phyloP scores from a whole-genome alignment of 352 stramenopile species.

The Nothophytophthora sp. region DNA sequence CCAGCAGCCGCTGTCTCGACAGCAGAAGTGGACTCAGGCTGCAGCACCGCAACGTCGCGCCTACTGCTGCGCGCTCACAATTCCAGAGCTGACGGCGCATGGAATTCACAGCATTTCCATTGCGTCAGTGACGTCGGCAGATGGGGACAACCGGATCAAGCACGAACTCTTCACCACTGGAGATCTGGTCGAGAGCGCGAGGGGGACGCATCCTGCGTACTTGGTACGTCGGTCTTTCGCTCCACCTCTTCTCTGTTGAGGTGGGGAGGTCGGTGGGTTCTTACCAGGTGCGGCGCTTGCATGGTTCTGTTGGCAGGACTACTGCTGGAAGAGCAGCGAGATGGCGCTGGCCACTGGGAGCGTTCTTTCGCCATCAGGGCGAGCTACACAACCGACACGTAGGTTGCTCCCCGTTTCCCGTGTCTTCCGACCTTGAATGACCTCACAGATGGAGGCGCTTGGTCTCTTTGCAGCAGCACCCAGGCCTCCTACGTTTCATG shows the following conservation, averaged over 20 bases:
- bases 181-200: slow-evolving; percentile 1
- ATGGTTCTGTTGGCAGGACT: slow-evolving; percentile 28
- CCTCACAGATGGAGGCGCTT: too few relatives aligned
- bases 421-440: too few relatives aligned
- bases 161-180: slow-evolving; percentile 33
- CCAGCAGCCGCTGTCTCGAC: background rate
- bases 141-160: background rate
- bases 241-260: too few relatives aligned
- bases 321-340: slow-evolving; percentile 39
- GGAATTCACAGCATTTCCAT: slow-evolving; percentile 26
- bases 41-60: slow-evolving; percentile 1
- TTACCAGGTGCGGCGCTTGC: background rate
- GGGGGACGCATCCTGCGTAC: slow-evolving; percentile 17
- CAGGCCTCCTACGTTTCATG: slow-evolving; percentile 33
- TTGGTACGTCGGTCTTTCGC: slow-evolving; percentile 15
- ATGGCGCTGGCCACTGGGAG: background rate
- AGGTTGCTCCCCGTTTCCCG: too few relatives aligned
- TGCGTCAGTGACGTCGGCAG: slow-evolving; percentile 10
- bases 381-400: slow-evolving; percentile 6
- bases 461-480: background rate
- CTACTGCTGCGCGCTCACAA: slow-evolving; percentile 11
- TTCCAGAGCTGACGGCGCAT: slow-evolving; percentile 11
- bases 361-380: slow-evolving; percentile 12
- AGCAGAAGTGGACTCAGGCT: slow-evolving; percentile 12
- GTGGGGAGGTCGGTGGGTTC: too few relatives aligned